phyloP scores from a whole-genome alignment of 768 basidiomycete genomes.

The Leucosporidium yakuticum region DNA sequence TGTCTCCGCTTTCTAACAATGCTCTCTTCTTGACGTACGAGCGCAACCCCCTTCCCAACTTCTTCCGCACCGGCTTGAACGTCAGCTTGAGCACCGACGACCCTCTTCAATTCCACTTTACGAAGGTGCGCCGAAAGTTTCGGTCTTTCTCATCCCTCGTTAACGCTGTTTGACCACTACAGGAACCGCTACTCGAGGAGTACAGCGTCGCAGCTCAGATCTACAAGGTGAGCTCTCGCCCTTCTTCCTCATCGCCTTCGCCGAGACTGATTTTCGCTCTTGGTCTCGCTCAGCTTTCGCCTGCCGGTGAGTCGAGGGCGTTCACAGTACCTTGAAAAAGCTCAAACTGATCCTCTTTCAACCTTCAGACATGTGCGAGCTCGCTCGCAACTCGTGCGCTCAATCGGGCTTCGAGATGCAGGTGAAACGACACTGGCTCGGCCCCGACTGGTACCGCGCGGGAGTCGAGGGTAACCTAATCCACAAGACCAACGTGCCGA shows the following conservation, averaged over 20 bases:
- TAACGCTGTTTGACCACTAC: background rate
- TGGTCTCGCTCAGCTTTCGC: background rate
- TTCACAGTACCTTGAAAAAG: too few relatives aligned
- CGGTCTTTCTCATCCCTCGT: background rate
- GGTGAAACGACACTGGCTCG: conserved; percentile 87
- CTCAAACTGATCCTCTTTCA: background rate
- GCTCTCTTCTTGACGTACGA: conserved; percentile 95
- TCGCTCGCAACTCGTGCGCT: conserved; percentile 94
- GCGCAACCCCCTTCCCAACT: conserved; percentile 92
- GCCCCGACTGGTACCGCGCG: conserved; percentile 84
- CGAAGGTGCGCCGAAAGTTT: conserved; percentile 58
- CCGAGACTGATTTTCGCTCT: background rate
- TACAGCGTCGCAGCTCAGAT: conserved; percentile 99
- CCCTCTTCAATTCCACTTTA: conserved; percentile 95
- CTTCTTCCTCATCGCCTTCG: background rate
- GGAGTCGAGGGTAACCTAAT: conserved; percentile 94
- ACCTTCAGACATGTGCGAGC: conserved; percentile 63
- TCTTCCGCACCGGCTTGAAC: conserved; percentile 88
- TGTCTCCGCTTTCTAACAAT: conserved; percentile 98
- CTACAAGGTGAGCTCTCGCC: conserved; percentile 56
- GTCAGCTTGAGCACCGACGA: conserved; percentile 95
- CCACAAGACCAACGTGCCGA: conserved; percentile 98
- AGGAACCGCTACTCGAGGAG: conserved; percentile 93
- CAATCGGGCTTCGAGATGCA: conserved; percentile 99
- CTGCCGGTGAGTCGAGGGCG: background rate